Conservation (phyloP, 257 asterid species). For the Nicotiana otophora region DNA sequence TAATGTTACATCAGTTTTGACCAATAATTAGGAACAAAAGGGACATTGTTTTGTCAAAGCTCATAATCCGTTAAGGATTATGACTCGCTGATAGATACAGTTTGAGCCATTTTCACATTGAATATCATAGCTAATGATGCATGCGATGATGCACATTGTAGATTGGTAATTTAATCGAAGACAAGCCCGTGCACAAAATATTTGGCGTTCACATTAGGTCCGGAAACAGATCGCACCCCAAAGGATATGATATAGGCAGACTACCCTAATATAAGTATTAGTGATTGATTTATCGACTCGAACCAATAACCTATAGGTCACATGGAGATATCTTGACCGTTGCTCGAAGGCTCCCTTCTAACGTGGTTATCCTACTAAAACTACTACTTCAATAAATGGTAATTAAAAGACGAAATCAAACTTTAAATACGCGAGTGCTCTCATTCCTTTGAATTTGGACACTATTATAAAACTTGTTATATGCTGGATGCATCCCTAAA, state of each 20-base stretch:
- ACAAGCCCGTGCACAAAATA: no score
- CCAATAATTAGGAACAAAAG: background rate
- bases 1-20: conserved; percentile 2
- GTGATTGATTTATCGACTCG: no score
- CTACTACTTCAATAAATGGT: background rate
- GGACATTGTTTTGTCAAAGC: background rate
- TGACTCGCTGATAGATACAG: background rate
- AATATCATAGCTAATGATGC: background rate
- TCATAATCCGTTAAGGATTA: background rate
- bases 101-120: background rate
- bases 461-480: background rate
- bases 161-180: background rate
- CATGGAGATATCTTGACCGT: no score
- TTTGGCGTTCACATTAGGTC: accelerated
- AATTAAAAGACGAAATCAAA: background rate
- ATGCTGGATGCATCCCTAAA: no score
- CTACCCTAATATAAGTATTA: no score
- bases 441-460: background rate
- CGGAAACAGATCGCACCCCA: accelerated
- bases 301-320: no score
- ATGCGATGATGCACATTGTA: background rate
- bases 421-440: no score
- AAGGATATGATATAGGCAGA: accelerated
- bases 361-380: background rate
- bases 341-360: no score